These are phyloP conservation scores for Chrysoporthe deuterocubensis DNA, from an alignment of 2,329 filamentous ascomycete species.

Conservation along the genomic window DNA sequence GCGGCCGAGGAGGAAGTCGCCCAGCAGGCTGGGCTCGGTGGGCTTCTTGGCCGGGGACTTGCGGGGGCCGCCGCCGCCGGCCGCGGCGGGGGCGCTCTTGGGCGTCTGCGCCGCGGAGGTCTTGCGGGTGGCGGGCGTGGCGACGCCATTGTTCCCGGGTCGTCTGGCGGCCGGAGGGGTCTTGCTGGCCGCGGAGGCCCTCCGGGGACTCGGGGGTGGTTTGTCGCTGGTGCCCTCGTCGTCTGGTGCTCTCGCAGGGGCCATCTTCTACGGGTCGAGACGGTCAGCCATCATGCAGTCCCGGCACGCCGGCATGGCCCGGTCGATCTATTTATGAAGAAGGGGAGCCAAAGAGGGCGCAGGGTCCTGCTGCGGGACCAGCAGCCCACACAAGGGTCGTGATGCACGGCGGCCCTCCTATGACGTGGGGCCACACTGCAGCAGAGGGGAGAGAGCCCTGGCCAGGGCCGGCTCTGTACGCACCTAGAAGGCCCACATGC, in stretches of 20 bases:
- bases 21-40: slow-evolving; percentile 54
- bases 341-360: background rate
- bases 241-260: slow-evolving; percentile 28
- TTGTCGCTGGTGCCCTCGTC: slow-evolving; percentile 29
- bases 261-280: slow-evolving; percentile 26
- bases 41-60: slow-evolving; percentile 42
- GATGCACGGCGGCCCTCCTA: background rate
- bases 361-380: slow-evolving; percentile 1
- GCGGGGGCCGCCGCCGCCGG: slow-evolving; percentile 34
- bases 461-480: slow-evolving; percentile 10
- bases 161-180: slow-evolving; percentile 23
- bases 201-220: slow-evolving; percentile 22
- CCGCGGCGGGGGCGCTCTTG: slow-evolving; percentile 48
- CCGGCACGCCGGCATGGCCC: background rate
- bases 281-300: slow-evolving; percentile 19
- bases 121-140: slow-evolving; percentile 35
- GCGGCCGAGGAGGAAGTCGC: slow-evolving; percentile 62
- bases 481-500: slow-evolving; percentile 30
- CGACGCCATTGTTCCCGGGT: slow-evolving; percentile 30
- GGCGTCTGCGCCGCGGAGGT: slow-evolving; percentile 40
- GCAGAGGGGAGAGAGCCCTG: background rate
- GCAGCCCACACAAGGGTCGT: too few relatives aligned
- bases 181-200: slow-evolving; percentile 30
- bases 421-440: slow-evolving; percentile 24
- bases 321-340: slow-evolving; percentile 5